Evolutionary conservation across 805 yeast genomes (phyloP), one percentile per base, ranked within the genome.

Genomic region (Clavispora carvajalis): DNA sequence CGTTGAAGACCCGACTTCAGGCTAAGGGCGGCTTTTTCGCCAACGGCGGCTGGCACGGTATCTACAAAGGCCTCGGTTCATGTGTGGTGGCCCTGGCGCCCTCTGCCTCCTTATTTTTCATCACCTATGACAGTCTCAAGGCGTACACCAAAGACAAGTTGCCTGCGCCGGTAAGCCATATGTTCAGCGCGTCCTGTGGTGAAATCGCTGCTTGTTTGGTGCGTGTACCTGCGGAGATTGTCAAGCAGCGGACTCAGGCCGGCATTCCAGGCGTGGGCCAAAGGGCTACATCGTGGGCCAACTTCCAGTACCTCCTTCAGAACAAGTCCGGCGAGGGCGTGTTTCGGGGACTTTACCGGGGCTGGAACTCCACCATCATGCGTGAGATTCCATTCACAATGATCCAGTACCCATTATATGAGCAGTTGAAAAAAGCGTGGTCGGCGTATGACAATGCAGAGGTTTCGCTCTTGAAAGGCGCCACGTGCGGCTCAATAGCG

Each of bases 41-140:
- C 13, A 91, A 90, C 63, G 99, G 99, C 22, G 99, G 96, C 1
- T 91, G 91, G 77, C 68, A 63, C 37, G 98, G 98, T 1, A 80
- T 93, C 16, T 93, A 93, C 53, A 74, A 83, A 50, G 99, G 99
- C 1, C 70, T 93, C 5, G 98, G 97, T 3, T 84, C 95, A 26
- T 91, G 95, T 6, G 83, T 93, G 17, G 82, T 90, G 16, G 98
- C 97, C 1, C 85, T 95, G 36, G 98, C 99, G 0, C 99, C 99
- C 0, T 62, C 64, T 21, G 74, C 74, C 5, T 59, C 73, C 13
- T 52, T 70, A 13, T 70, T 70, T 43, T 70, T 70, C 46, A 76
- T 88, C 41, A 84, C 95, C 5, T 93, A 93, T 59, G 99, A 93
- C 57, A 68, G 80, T 3, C 65, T 79, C 62, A 90, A 90, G 54